Evolutionary conservation across 176 grass and related monocot genomes (phyloP).

Genomic region (Paspalum notatum): DNA sequence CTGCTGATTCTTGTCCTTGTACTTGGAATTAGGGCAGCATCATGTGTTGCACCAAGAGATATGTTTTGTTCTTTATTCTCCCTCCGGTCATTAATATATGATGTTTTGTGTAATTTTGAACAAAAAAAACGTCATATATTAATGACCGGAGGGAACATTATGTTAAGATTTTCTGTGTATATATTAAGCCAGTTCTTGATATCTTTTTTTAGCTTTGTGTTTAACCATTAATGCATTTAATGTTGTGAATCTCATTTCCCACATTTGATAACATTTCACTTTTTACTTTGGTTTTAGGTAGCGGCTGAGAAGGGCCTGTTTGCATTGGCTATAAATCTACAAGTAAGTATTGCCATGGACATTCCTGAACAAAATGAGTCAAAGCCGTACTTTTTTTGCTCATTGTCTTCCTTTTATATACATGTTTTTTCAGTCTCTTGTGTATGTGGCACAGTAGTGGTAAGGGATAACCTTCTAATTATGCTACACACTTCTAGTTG

Average conservation of each 20-base stretch:
- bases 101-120: too few species aligned
- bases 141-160: neutral
- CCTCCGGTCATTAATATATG: neutral
- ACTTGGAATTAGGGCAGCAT: neutral
- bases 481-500: neutral
- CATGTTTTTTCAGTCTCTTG: neutral
- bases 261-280: conserved; percentile 34
- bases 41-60: conserved; percentile 16
- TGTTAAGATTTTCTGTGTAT: conserved; percentile 8
- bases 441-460: neutral
- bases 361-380: neutral
- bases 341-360: conserved; percentile 67
- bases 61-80: conserved; percentile 23
- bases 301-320: conserved; percentile 92
- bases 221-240: conserved; percentile 35
- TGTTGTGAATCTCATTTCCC: conserved; percentile 22
- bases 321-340: conserved; percentile 89
- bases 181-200: neutral
- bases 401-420: neutral
- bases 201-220: conserved; percentile 14
- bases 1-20: conserved; percentile 2
- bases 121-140: neutral
- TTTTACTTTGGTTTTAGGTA: conserved; percentile 68
- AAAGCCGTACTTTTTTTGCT: neutral
- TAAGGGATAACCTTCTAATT: neutral